phyloP scores from a whole-genome alignment of 2,329 filamentous ascomycete genomes.

The Neofusicoccum sp. region DNA sequence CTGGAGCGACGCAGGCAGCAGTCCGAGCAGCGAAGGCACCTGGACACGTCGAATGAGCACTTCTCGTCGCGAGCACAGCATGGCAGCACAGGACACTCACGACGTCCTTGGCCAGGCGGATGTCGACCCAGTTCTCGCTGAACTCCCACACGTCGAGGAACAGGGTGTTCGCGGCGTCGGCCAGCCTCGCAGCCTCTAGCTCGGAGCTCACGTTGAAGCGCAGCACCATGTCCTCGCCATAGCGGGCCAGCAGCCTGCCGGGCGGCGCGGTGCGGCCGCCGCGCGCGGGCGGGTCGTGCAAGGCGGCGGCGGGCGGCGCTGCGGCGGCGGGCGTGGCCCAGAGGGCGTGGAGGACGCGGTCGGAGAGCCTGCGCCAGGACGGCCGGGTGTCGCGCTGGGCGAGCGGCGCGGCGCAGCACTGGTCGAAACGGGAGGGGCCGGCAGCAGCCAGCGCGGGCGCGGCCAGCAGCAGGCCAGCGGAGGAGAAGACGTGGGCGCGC shows the following conservation, averaged over 20 bases:
- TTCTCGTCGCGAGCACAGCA: background rate
- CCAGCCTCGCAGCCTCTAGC: slow-evolving; percentile 69
- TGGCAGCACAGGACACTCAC: slow-evolving; percentile 49
- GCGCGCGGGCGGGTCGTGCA: background rate
- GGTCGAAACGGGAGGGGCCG: slow-evolving; percentile 35
- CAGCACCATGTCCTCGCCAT: slow-evolving; percentile 82
- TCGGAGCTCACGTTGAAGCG: slow-evolving; percentile 77
- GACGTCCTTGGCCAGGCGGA: slow-evolving; percentile 74
- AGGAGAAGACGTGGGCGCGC: slow-evolving; percentile 27
- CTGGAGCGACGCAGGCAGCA: slow-evolving; percentile 75
- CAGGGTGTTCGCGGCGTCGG: slow-evolving; percentile 72
- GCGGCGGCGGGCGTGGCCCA: slow-evolving; percentile 5
- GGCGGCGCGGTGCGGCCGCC: slow-evolving; percentile 23
- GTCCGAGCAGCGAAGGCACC: slow-evolving; percentile 72
- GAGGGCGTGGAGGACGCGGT: slow-evolving; percentile 33
- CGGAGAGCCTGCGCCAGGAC: slow-evolving; percentile 42
- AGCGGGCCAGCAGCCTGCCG: slow-evolving; percentile 50
- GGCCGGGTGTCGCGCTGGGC: slow-evolving; percentile 25
- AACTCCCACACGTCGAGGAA: slow-evolving; percentile 92
- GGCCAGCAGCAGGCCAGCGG: slow-evolving; percentile 36
- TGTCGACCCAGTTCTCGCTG: slow-evolving; percentile 79
- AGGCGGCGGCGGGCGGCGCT: background rate
- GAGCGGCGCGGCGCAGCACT: slow-evolving; percentile 19
- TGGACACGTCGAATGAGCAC: slow-evolving; percentile 31
- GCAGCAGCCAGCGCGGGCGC: slow-evolving; percentile 31